Evolutionary conservation across 495 filamentous ascomycete genomes (phyloP), one percentile per base, ranked within the genome.

Genomic region (Penicillium tannophilum): DNA sequence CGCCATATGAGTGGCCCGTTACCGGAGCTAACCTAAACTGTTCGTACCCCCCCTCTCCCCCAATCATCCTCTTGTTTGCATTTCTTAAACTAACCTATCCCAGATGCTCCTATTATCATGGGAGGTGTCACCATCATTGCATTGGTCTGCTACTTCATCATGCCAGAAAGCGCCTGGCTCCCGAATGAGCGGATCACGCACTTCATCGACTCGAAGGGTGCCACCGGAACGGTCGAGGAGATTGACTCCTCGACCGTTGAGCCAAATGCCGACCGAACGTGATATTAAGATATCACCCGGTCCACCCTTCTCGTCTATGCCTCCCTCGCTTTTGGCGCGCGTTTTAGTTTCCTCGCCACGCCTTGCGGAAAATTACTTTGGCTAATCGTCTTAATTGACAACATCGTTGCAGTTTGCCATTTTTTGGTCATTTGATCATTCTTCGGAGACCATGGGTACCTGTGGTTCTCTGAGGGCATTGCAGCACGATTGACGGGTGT

Each of bases 41-140:
- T 81, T 61, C 39, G 75, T 67, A 36, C 33, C 10, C 23, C 33
- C 1, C 30, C n/a, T n/a, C n/a, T n/a, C n/a, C n/a, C n/a, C n/a
- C n/a, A n/a, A 10, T 52, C 28, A 2, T 0, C 28, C 4, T 7
- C 28, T 0, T 28, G 6, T 28, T 28, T 28, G 28, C 4, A 3
- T 28, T 28, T 3, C 28, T 28, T 3, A 7, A 28, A 41, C 52
- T 62, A 56, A 64, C 10, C 3, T 26, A 31, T 47, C 36, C 6
- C n/a, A 81, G 78, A 81, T 54, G 77, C 78, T 3, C 77, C 77
- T 0, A 76, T 81, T 26, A 81, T 81, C 48, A 80, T 81, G 77
- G 75, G 62, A 42, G 72, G 61, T n/a, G 76, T 81, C 0, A 81
- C 78, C 2, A 76, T 81, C 52, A 61, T 81, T 55, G 78, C 77